Evolutionary conservation across 805 yeast species (phyloP), one percentile per base, ranked within the genome.

Genomic region (Metschnikowia noctiluminum): DNA sequence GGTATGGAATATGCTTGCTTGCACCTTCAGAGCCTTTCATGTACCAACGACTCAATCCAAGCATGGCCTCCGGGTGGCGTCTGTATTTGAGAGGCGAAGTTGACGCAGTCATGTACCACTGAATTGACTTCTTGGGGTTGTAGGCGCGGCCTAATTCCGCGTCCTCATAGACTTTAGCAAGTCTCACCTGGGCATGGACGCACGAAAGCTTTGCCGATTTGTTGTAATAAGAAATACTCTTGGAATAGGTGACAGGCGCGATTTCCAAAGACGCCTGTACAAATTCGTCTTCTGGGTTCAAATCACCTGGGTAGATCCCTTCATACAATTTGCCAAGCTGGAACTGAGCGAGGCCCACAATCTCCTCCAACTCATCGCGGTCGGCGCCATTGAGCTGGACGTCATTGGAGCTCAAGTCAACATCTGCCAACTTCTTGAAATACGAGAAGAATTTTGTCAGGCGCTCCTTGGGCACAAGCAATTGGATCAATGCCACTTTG

Each of bases 41-140:
- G 44, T 61, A 63, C 78, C 78, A 73, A 46, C 77, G 61, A 35
- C 69, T 60, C 51, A 73, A 64, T 0, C 78, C 78, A 43, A 72
- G 55, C 74, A 73, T 71, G 7, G 78, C 77, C 44, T 73, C 77
- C 0, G 76, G 74, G 50, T 70, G 74, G 47, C 76, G 62, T 48
- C 61, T 64, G 60, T 65, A 70, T 13, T 65, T 60, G 27, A 73
- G 56, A 16, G 76, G 74, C 13, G 74, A 69, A 13, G 69, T 62
- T 2, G 71, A 62, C 1, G 77, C 76, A 58, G 67, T 70, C 54
- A 70, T 59, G 51, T 64, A 73, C 78, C 78, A 73, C 49, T 71
- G 77, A 39, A 73, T 66, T 15, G 77, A 72, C 54, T 73, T 73
- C 55, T 58, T 63, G 14, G 76, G 64, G 50, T 73, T 73, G 42